phyloP scores from a whole-genome alignment of 225 moss, liverwort and hornwort genomes.

The Neckera pumila region DNA sequence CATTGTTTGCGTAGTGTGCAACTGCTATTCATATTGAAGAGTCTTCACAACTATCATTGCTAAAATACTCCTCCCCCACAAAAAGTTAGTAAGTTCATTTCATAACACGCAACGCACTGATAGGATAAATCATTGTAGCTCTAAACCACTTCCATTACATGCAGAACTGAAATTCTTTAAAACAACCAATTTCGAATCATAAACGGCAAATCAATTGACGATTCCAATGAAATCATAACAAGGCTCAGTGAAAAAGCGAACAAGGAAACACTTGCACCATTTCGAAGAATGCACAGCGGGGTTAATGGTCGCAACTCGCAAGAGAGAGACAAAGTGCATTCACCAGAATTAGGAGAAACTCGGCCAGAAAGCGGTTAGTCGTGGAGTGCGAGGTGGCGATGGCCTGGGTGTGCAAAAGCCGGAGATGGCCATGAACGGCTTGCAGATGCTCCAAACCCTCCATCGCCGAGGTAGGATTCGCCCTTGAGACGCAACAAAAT shows the following conservation, averaged over 20 bases:
- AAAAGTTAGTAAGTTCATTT: neutral
- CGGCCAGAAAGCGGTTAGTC: constrained; percentile 54
- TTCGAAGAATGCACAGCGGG: neutral
- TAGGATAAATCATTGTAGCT: neutral
- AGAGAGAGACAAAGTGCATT: neutral
- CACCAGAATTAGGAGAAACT: constrained; percentile 56
- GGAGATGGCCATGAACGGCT: constrained; percentile 42
- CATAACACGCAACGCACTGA: neutral
- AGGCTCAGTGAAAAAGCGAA: neutral
- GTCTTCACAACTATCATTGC: neutral
- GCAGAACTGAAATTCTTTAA: neutral
- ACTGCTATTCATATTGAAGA: neutral
- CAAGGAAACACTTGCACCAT: neutral
- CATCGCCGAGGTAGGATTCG: neutral
- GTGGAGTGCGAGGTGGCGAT: constrained; percentile 16
- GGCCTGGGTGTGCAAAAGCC: constrained; percentile 43
- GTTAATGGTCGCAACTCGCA: neutral
- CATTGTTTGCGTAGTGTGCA: neutral
- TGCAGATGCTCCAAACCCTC: constrained; percentile 62
- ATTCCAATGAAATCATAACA: neutral
- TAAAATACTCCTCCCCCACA: neutral
- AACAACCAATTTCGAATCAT: neutral
- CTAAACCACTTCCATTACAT: neutral
- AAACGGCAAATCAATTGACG: neutral
- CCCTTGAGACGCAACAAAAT: neutral